phyloP scores from a whole-genome alignment of 352 stramenopile species.

The Phytophthora sp. region DNA sequence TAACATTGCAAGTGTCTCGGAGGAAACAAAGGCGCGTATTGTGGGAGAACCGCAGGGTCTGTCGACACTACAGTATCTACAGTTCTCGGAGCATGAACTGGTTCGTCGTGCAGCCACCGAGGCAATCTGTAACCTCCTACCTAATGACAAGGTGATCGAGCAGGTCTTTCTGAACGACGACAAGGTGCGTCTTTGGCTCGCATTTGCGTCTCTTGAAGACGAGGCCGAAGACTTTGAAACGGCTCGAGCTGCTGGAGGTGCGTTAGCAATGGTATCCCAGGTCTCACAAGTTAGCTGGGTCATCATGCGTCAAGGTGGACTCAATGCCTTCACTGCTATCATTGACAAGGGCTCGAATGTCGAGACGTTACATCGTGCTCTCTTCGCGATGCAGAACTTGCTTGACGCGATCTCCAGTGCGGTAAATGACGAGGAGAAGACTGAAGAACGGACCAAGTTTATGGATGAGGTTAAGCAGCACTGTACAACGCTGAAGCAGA shows the following conservation, averaged over 20 bases:
- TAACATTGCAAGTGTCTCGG: slow-evolving; percentile 95
- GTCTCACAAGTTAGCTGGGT: slow-evolving; percentile 76
- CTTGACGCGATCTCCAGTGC: slow-evolving; percentile 47
- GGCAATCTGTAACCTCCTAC: slow-evolving; percentile 96
- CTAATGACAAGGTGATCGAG: slow-evolving; percentile 93
- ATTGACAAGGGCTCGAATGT: slow-evolving; percentile 57
- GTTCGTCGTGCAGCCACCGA: slow-evolving; percentile 97
- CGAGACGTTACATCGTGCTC: slow-evolving; percentile 73
- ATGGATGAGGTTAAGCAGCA: slow-evolving; percentile 45
- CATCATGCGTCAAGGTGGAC: slow-evolving; percentile 67
- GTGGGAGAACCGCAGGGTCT: slow-evolving; percentile 69
- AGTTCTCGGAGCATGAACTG: slow-evolving; percentile 98
- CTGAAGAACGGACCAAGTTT: slow-evolving; percentile 53
- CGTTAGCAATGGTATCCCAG: slow-evolving; percentile 94
- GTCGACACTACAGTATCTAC: slow-evolving; percentile 85
- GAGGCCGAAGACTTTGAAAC: slow-evolving; percentile 93
- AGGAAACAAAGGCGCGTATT: slow-evolving; percentile 94
- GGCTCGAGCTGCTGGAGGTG: slow-evolving; percentile 90
- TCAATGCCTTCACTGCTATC: slow-evolving; percentile 66
- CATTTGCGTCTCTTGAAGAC: slow-evolving; percentile 92
- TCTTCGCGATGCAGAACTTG: slow-evolving; percentile 84
- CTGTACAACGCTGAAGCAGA: slow-evolving; percentile 39
- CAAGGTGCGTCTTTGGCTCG: slow-evolving; percentile 94
- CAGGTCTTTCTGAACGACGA: slow-evolving; percentile 93
- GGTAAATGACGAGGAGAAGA: slow-evolving; percentile 53